Conservation (phyloP, 495 filamentous ascomycete species). For the Corynascus novoguineensis region DNA sequence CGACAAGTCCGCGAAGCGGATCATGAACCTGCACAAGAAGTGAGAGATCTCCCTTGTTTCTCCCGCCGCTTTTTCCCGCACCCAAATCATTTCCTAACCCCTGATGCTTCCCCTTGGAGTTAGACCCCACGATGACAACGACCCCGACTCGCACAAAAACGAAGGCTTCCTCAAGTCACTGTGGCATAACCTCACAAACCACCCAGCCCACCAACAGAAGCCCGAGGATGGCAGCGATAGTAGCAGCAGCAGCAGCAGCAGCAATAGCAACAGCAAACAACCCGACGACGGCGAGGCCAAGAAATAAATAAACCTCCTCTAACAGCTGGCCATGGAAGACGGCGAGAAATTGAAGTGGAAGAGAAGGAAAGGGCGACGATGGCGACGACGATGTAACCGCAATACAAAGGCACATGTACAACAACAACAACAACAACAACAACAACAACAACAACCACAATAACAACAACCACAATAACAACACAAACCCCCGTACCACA, state of each 20-base stretch:
- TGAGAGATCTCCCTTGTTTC: constrained; percentile 7
- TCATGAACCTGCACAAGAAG: constrained; percentile 60
- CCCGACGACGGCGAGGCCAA: background rate
- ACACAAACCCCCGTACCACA: background rate
- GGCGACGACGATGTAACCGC: no score
- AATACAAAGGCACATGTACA: no score
- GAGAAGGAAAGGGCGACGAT: no score
- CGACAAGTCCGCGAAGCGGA: constrained; percentile 82
- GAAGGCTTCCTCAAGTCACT: constrained; percentile 84
- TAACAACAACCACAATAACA: background rate
- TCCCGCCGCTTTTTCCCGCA: background rate
- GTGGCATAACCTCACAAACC: constrained; percentile 82
- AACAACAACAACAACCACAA: no score
- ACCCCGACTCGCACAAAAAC: constrained; percentile 52
- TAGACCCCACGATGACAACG: background rate
- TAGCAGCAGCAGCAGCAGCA: background rate
- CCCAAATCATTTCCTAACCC: background rate
- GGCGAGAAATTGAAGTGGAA: no score
- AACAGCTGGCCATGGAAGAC: no score
- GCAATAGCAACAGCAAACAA: background rate
- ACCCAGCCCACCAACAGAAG: constrained; percentile 51
- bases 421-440: no score
- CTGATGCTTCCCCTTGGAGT: background rate
- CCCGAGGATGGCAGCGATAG: constrained; percentile 25
- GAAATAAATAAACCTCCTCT: background rate